Conservation (phyloP, 2,329 filamentous ascomycete species). For the Conoideocrella luteorostrata region DNA sequence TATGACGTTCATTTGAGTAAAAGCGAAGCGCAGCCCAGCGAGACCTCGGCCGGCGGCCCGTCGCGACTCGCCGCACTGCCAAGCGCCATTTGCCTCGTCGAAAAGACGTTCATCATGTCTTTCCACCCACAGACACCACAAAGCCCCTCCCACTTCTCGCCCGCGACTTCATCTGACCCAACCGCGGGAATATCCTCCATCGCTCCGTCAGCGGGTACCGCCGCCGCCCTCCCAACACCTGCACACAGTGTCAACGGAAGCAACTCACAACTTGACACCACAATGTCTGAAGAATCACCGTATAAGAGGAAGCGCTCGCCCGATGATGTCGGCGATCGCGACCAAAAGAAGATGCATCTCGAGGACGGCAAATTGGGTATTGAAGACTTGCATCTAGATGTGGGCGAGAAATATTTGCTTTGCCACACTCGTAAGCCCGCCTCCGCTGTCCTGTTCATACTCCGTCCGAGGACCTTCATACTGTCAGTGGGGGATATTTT, state of each 20-base stretch:
- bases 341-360: constrained; percentile 56
- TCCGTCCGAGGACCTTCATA: constrained; percentile 15
- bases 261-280: constrained; percentile 36
- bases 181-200: constrained; percentile 45
- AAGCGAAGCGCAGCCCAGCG: constrained; percentile 23
- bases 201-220: constrained; percentile 34
- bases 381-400: constrained; percentile 59
- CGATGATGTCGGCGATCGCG: constrained; percentile 50
- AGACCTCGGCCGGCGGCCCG: constrained; percentile 24
- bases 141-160: constrained; percentile 58
- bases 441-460: constrained; percentile 28
- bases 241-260: constrained; percentile 57
- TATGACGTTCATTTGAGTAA: constrained; percentile 23
- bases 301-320: constrained; percentile 57
- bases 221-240: constrained; percentile 53
- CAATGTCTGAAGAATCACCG: constrained; percentile 45
- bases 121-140: constrained; percentile 63
- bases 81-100: constrained; percentile 12
- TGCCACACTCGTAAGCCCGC: constrained; percentile 61
- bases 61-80: constrained; percentile 24
- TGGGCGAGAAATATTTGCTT: constrained; percentile 61
- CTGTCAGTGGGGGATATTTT: constrained; percentile 20
- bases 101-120: constrained; percentile 48
- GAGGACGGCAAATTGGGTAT: constrained; percentile 56
- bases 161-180: constrained; percentile 46